Evolutionary conservation across 257 asterid genomes (phyloP).

Genomic region (Pogostemon cablin): DNA sequence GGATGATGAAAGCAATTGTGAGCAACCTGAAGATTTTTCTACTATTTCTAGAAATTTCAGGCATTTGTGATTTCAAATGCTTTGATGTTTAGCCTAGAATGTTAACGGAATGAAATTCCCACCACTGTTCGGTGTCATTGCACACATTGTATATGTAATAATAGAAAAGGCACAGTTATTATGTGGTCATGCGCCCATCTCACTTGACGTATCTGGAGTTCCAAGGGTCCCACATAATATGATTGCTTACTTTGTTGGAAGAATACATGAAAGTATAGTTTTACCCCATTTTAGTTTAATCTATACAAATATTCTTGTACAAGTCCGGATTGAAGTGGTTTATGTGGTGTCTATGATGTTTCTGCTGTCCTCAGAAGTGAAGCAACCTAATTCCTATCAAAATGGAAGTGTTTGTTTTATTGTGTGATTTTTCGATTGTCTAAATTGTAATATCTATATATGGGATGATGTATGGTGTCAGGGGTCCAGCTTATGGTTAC

Average conservation of each 20-base stretch:
- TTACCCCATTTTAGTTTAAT: background rate
- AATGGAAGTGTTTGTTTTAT: conserved; percentile 1
- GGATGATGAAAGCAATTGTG: conserved; percentile 4
- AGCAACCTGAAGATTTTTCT: conserved; percentile 12
- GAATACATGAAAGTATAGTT: conserved; percentile 1
- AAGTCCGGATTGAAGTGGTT: conserved; percentile 16
- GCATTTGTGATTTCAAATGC: background rate
- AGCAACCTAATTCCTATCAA: conserved; percentile 5
- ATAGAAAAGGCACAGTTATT: background rate
- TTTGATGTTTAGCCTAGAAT: background rate
- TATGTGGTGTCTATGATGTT: background rate
- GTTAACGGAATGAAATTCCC: background rate
- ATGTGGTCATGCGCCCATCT: conserved; percentile 13
- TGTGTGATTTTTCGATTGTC: conserved; percentile 14
- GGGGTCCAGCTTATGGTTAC: conserved; percentile 80
- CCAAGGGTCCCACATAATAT: background rate
- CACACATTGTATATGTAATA: background rate
- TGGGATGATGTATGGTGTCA: conserved; percentile 35
- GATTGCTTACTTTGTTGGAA: background rate
- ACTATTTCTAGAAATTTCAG: background rate
- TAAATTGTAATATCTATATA: conserved; percentile 18
- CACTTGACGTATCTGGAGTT: background rate
- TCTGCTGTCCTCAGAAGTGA: background rate
- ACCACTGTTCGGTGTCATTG: background rate
- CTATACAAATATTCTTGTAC: background rate